phyloP scores from a whole-genome alignment of 2,329 filamentous ascomycete species.

The Aureobasidium sp. region DNA sequence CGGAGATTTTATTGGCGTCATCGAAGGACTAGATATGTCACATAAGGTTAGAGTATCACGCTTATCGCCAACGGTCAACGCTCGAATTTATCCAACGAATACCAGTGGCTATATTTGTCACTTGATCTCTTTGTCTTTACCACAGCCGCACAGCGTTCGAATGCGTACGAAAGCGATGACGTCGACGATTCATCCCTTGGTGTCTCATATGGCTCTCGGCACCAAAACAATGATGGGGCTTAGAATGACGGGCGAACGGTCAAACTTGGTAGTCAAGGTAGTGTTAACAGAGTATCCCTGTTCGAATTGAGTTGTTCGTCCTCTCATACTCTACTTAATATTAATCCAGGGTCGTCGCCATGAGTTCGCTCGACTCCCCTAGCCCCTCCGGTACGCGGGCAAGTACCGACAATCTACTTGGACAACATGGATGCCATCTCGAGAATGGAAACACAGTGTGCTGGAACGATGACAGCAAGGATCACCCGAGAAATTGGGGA shows the following conservation, averaged over 20 bases:
- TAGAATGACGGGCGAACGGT: no score
- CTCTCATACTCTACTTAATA: neutral
- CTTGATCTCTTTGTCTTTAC: neutral
- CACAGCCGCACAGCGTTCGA: no score
- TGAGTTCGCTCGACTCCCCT: neutral
- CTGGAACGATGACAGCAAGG: slow-evolving; percentile 14
- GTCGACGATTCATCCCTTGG: neutral
- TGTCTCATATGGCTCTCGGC: neutral
- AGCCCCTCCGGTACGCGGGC: neutral
- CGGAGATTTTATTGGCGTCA: neutral
- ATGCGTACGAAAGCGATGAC: neutral
- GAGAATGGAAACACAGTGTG: slow-evolving; percentile 13
- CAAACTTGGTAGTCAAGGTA: neutral
- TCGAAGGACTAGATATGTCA: neutral
- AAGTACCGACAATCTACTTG: slow-evolving; percentile 1
- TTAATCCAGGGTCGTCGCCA: neutral
- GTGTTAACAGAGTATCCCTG: neutral
- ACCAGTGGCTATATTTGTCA: neutral
- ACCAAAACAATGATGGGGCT: neutral
- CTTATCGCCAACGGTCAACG: neutral
- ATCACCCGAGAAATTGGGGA: slow-evolving; percentile 16
- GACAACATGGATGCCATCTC: slow-evolving; percentile 13
- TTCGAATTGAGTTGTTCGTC: neutral
- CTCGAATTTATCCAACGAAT: neutral
- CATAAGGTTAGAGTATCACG: neutral